A percentile compares a stretch with the other conserved stretches of the same genome.
Evolutionary conservation across 2,329 filamentous ascomycete genomes (phyloP).

Genomic region (Waltergamsia citrina): DNA sequence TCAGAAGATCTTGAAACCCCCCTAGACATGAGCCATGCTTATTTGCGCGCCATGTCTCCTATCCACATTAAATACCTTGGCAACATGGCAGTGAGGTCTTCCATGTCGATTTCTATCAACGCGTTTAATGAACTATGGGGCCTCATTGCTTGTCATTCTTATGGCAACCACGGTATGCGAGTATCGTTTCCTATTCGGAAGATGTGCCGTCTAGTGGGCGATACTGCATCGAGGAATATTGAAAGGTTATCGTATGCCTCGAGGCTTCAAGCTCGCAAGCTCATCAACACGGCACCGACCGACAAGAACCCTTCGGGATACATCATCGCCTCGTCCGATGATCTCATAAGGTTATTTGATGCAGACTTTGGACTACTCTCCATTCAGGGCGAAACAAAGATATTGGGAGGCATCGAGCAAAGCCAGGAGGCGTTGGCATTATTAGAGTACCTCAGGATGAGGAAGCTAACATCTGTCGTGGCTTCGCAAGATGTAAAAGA

Average conservation of each 20-base stretch:
- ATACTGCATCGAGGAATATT: conserved; percentile 79
- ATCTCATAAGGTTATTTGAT: conserved; percentile 73
- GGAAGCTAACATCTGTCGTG: conserved; percentile 63
- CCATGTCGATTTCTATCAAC: conserved; percentile 90
- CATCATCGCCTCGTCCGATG: conserved; percentile 82
- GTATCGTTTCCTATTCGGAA: conserved; percentile 87
- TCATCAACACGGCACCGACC: conserved; percentile 78
- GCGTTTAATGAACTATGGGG: conserved; percentile 83
- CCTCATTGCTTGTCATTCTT: conserved; percentile 76
- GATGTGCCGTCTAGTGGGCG: conserved; percentile 82
- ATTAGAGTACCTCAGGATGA: conserved; percentile 75
- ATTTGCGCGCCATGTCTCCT: conserved; percentile 82
- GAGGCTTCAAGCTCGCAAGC: conserved; percentile 72
- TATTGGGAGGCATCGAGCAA: conserved; percentile 64
- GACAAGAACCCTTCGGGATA: conserved; percentile 79
- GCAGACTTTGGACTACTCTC: conserved; percentile 81
- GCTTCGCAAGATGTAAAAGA: conserved; percentile 65
- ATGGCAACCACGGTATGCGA: conserved; percentile 71
- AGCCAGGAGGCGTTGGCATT: conserved; percentile 77
- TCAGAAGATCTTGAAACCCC: conserved; percentile 64
- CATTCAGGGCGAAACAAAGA: conserved; percentile 81
- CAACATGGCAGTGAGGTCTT: conserved; percentile 88
- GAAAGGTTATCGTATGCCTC: conserved; percentile 82
- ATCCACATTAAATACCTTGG: conserved; percentile 80
- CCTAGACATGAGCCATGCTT: conserved; percentile 75